Conservation (phyloP, 2,329 filamentous ascomycete genomes). For the Trichoderma sp. region DNA sequence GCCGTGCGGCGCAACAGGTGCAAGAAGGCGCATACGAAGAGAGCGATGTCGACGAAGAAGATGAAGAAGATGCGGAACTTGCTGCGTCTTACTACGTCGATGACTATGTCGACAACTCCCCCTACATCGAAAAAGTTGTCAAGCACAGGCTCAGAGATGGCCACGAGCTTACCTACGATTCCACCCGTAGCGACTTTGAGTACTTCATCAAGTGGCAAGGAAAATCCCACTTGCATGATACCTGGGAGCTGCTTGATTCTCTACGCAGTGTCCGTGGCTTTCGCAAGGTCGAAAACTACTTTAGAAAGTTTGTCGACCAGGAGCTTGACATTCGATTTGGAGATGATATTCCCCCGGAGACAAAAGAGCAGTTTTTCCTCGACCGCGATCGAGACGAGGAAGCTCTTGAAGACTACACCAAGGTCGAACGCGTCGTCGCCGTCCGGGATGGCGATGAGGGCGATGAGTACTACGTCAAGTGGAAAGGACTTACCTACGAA, state of each 20-base stretch:
- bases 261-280: slow-evolving; percentile 77
- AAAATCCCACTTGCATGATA: slow-evolving; percentile 91
- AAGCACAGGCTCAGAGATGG: slow-evolving; percentile 78
- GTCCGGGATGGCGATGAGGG: slow-evolving; percentile 75
- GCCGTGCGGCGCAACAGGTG: slow-evolving; percentile 76
- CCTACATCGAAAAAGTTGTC: slow-evolving; percentile 87
- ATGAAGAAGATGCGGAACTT: slow-evolving; percentile 57
- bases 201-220: slow-evolving; percentile 96
- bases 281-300: slow-evolving; percentile 93
- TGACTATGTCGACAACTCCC: slow-evolving; percentile 71
- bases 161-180: slow-evolving; percentile 55
- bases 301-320: slow-evolving; percentile 74
- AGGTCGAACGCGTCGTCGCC: slow-evolving; percentile 90
- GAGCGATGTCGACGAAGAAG: slow-evolving; percentile 61
- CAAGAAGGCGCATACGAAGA: slow-evolving; percentile 63
- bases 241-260: slow-evolving; percentile 80
- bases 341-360: slow-evolving; percentile 75
- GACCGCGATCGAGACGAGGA: slow-evolving; percentile 89
- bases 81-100: slow-evolving; percentile 65
- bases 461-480: slow-evolving; percentile 91
- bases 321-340: slow-evolving; percentile 76
- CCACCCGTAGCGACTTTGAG: slow-evolving; percentile 74
- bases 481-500: slow-evolving; percentile 92
- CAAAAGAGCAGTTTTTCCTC: slow-evolving; percentile 91
- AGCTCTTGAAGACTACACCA: slow-evolving; percentile 82